These are phyloP conservation scores for Fusarium nematophilum DNA, from an alignment of 2,329 filamentous ascomycete genomes.

Conservation along the genomic window DNA sequence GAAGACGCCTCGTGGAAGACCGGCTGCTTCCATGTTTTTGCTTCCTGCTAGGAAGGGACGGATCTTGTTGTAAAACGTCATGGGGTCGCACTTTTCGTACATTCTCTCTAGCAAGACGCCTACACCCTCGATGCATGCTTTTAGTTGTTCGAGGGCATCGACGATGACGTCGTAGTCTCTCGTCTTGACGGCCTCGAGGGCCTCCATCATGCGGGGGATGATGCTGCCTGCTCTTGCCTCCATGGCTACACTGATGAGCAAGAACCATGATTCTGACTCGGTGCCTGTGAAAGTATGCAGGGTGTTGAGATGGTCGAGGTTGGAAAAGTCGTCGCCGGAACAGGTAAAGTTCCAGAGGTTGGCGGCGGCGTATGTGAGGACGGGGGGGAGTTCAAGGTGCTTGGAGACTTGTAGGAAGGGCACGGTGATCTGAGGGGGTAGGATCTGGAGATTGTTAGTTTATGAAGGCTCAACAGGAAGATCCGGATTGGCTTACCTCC, in stretches of 20 bases:
- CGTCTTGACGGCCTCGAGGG: slow-evolving; percentile 74
- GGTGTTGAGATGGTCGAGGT: slow-evolving; percentile 75
- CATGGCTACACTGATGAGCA: slow-evolving; percentile 88
- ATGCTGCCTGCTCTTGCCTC: slow-evolving; percentile 82
- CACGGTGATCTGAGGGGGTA: slow-evolving; percentile 81
- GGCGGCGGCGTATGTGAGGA: slow-evolving; percentile 88
- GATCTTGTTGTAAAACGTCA: slow-evolving; percentile 89
- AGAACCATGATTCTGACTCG: slow-evolving; percentile 94
- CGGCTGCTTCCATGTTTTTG: slow-evolving; percentile 90
- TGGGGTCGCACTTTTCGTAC: slow-evolving; percentile 89
- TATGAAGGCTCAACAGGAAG: accelerated
- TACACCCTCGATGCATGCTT: slow-evolving; percentile 75
- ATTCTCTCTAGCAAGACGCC: slow-evolving; percentile 79
- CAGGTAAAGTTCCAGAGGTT: slow-evolving; percentile 92
- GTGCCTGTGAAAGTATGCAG: slow-evolving; percentile 90
- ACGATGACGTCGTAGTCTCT: slow-evolving; percentile 71
- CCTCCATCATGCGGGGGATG: slow-evolving; percentile 81
- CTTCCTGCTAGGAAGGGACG: slow-evolving; percentile 90
- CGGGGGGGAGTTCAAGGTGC: slow-evolving; percentile 83
- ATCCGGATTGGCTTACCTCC: slow-evolving; percentile 64
- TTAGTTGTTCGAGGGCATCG: slow-evolving; percentile 72
- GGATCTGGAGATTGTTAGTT: slow-evolving; percentile 54
- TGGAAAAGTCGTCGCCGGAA: slow-evolving; percentile 63
- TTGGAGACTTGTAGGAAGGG: slow-evolving; percentile 79
- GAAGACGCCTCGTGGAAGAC: slow-evolving; percentile 83